These are phyloP conservation scores for Metschnikowia baotianmanensis DNA, from an alignment of 805 yeast genomes.

Conservation along the genomic window DNA sequence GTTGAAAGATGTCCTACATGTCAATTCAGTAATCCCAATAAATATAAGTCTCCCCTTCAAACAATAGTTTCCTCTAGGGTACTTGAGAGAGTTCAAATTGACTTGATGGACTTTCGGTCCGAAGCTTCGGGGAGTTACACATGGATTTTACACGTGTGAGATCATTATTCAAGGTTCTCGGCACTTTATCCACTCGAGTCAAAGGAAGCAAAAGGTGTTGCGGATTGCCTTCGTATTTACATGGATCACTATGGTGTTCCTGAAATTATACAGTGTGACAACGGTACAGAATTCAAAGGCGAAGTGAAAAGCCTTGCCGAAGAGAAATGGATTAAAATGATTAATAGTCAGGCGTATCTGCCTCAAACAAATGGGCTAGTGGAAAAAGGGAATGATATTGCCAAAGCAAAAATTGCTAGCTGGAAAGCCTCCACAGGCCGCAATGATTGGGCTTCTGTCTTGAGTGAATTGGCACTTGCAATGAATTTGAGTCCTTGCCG, in stretches of 20 bases:
- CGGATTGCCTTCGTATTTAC: background rate
- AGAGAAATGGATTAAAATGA: background rate
- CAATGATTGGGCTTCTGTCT: background rate
- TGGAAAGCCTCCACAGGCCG: background rate
- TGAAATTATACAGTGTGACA: conserved; percentile 1
- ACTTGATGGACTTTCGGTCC: background rate
- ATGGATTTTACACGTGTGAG: background rate
- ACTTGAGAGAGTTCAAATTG: background rate
- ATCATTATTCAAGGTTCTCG: background rate
- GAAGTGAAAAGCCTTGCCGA: background rate
- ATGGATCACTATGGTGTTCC: background rate
- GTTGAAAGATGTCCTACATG: background rate
- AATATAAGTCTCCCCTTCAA: no score
- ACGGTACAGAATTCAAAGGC: conserved; percentile 1
- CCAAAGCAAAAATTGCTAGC: background rate
- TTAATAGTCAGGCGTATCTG: background rate
- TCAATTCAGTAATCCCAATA: no score
- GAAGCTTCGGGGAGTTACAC: background rate
- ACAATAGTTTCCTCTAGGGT: no score
- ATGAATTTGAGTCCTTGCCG: background rate
- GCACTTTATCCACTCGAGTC: background rate
- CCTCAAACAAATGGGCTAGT: background rate
- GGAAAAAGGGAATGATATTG: background rate
- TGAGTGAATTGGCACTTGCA: background rate
- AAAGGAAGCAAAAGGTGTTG: background rate